These are phyloP conservation scores for Phytophthora hibernalis DNA, from an alignment of 352 stramenopile species.

Conservation along the genomic window DNA sequence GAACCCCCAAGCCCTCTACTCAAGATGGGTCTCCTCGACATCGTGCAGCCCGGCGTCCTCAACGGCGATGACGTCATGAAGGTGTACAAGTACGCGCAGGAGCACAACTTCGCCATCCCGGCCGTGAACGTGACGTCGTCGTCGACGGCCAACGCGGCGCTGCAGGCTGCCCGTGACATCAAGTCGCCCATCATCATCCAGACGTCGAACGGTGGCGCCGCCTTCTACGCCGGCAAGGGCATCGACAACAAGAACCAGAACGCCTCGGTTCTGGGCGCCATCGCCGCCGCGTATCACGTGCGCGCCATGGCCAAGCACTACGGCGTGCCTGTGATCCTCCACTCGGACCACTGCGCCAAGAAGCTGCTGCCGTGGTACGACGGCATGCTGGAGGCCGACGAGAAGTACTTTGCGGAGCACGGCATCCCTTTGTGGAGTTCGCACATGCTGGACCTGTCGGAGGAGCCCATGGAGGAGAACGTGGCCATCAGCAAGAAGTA, in stretches of 20 bases:
- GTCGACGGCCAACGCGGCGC: conserved; percentile 96
- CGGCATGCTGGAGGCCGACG: conserved; percentile 95
- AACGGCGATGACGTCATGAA: conserved; percentile 90
- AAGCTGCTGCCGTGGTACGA: conserved; percentile 98
- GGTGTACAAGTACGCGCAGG: conserved; percentile 94
- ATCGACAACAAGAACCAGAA: conserved; percentile 96
- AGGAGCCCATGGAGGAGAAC: conserved; percentile 98
- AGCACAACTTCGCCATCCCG: conserved; percentile 97
- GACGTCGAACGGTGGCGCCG: conserved; percentile 97
- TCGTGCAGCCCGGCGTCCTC: conserved; percentile 87
- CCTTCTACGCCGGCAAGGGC: conserved; percentile 97
- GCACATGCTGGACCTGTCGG: conserved; percentile 99
- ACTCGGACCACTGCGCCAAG: conserved; percentile 99
- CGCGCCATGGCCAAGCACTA: conserved; percentile 97
- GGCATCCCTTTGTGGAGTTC: conserved; percentile 97
- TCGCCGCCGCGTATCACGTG: conserved; percentile 96
- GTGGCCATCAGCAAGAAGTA: conserved; percentile 98
- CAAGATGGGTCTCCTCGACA: conserved; percentile 86
- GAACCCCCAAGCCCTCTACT: conserved; percentile 27
- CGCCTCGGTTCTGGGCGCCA: conserved; percentile 66
- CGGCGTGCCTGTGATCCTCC: conserved; percentile 96
- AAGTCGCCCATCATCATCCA: conserved; percentile 98
- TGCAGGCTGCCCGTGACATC: conserved; percentile 97
- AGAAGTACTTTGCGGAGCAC: conserved; percentile 96
- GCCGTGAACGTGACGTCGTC: conserved; percentile 98